A percentile compares a stretch with the other conserved stretches of the same genome.
These are phyloP conservation scores for Litchi chinensis DNA, from an alignment of 345 rosid species.

Conservation along the genomic window DNA sequence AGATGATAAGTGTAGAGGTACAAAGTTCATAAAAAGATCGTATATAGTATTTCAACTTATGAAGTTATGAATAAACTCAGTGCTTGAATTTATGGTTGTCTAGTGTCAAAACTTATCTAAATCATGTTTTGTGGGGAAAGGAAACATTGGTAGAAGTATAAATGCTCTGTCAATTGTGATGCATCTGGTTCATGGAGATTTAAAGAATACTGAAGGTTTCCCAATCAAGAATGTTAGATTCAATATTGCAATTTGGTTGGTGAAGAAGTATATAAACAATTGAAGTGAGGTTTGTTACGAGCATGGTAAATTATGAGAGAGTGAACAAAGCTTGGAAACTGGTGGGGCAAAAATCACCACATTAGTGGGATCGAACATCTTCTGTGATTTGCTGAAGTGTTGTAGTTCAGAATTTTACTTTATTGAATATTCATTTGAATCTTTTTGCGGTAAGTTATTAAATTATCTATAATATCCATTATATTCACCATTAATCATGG, in stretches of 20 bases:
- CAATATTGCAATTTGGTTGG: constrained; percentile 1
- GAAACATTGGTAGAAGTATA: not conserved
- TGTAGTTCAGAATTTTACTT: not conserved
- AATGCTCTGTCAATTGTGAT: constrained; percentile 4
- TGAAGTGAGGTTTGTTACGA: not conserved
- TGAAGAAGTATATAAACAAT: not conserved
- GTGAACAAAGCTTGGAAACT: not conserved
- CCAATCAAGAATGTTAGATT: not conserved
- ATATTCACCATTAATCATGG: constrained; percentile 25
- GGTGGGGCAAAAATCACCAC: not conserved
- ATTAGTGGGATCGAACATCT: not conserved
- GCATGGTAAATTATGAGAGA: not conserved
- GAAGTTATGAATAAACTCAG: not conserved
- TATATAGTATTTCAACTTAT: not conserved
- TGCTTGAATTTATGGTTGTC: constrained; percentile 4
- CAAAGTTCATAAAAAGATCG: not conserved
- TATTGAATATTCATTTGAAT: not conserved
- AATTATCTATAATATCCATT: constrained; percentile 8
- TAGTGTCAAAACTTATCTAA: not conserved
- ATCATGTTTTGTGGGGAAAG: not conserved
- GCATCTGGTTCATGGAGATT: not conserved
- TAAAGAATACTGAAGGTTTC: not conserved
- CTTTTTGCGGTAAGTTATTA: not conserved
- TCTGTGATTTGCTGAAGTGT: not conserved
- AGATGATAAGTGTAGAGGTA: not conserved